phyloP scores from a whole-genome alignment of 495 filamentous ascomycete genomes.

The Clohesyomyces aquaticus region DNA sequence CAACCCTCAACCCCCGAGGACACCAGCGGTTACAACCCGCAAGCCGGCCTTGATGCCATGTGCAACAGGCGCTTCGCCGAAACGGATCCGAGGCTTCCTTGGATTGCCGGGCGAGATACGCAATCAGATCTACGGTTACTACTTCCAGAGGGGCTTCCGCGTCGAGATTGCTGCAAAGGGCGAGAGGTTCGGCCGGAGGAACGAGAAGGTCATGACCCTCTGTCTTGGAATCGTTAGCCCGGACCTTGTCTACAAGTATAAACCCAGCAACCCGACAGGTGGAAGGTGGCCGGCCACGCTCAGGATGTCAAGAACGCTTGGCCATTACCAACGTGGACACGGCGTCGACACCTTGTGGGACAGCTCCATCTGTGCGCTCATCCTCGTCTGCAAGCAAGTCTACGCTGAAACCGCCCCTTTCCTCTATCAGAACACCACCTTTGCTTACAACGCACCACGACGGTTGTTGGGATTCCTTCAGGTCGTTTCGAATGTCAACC shows the following conservation, averaged over 20 bases:
- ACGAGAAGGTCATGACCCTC: constrained; percentile 9
- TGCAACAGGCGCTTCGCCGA: background rate
- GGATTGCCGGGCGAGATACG: constrained; percentile 33
- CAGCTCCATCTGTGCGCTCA: constrained; percentile 31
- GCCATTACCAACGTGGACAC: constrained; percentile 22
- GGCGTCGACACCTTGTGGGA: constrained; percentile 23
- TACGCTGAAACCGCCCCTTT: constrained; percentile 18
- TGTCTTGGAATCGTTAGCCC: background rate
- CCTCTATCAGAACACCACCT: constrained; percentile 34
- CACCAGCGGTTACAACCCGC: background rate
- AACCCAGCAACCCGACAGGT: background rate
- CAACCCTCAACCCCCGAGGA: background rate
- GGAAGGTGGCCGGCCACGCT: constrained; percentile 12
- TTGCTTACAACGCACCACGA: constrained; percentile 30
- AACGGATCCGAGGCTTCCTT: constrained; percentile 26
- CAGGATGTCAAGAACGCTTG: constrained; percentile 20
- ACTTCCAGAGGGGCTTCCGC: constrained; percentile 24
- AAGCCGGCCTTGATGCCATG: constrained; percentile 1
- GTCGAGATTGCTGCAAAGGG: constrained; percentile 23
- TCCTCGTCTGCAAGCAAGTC: constrained; percentile 34
- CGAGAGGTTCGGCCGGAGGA: background rate
- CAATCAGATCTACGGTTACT: constrained; percentile 31
- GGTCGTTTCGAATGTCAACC: constrained; percentile 10
- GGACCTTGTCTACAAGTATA: background rate
- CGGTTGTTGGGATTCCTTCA: constrained; percentile 28